Percentiles rank a stretch among this genome's conserved stretches.
Evolutionary conservation across 805 yeast genomes (phyloP).

Genomic region (Sugiyamaella marilandica): DNA sequence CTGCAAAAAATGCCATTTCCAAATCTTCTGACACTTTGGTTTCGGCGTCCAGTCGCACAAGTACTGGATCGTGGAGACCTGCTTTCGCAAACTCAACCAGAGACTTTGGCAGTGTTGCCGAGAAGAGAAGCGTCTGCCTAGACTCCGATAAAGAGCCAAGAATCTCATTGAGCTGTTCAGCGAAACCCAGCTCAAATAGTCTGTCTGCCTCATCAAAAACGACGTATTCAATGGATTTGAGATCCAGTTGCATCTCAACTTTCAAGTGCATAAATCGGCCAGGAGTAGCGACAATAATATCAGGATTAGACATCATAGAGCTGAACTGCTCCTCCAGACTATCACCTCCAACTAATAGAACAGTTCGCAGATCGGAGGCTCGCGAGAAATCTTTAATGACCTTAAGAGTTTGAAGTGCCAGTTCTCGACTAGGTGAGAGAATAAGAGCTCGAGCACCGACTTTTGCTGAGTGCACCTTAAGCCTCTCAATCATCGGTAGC

Average conservation of each 20-base stretch:
- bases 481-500: constrained; percentile 80
- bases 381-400: constrained; percentile 83
- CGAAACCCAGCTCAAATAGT: constrained; percentile 92
- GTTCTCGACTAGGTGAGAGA: constrained; percentile 91
- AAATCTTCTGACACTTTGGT: constrained; percentile 83
- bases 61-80: constrained; percentile 85
- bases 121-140: constrained; percentile 84
- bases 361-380: constrained; percentile 77
- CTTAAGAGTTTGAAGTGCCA: constrained; percentile 87
- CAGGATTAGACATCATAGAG: constrained; percentile 91
- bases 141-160: constrained; percentile 74
- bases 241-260: constrained; percentile 88
- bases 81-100: constrained; percentile 97
- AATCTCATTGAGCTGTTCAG: constrained; percentile 87
- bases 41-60: constrained; percentile 91
- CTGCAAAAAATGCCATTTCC: constrained; percentile 81
- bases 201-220: constrained; percentile 98
- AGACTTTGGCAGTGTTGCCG: constrained; percentile 90
- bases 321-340: constrained; percentile 95
- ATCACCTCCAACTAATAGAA: constrained; percentile 93
- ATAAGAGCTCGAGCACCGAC: constrained; percentile 87
- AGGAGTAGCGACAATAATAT: constrained; percentile 92
- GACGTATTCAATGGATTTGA: constrained; percentile 78
- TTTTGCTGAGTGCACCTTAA: constrained; percentile 77
- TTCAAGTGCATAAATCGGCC: constrained; percentile 95